Conservation (phyloP, 2,329 filamentous ascomycete species). For the Parasarocladium wereldwijsianum region DNA sequence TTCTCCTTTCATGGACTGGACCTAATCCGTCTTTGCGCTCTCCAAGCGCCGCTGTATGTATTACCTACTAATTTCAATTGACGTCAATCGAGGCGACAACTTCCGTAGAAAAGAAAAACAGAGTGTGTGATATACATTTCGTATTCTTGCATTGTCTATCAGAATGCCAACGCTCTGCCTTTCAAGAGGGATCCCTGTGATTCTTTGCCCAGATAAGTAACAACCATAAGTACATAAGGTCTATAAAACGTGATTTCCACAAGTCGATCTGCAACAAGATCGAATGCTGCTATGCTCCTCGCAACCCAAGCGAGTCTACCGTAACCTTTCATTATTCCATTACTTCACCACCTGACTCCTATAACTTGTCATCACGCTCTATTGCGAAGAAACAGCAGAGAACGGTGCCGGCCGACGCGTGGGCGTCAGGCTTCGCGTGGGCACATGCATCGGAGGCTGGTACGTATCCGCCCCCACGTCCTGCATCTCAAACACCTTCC, state of each 20-base stretch:
- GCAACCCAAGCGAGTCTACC: not conserved
- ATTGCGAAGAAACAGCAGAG: conserved; percentile 16
- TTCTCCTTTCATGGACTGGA: too few relatives aligned
- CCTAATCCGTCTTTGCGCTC: too few relatives aligned
- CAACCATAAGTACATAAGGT: not conserved
- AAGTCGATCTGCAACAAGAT: not conserved
- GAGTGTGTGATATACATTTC: too few relatives aligned
- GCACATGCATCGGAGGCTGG: conserved; percentile 12
- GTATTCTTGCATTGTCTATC: too few relatives aligned
- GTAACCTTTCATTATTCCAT: too few relatives aligned
- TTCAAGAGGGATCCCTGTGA: too few relatives aligned
- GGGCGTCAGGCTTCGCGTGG: conserved; percentile 22
- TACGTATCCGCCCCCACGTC: conserved; percentile 8
- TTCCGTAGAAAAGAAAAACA: too few relatives aligned
- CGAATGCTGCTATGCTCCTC: not conserved
- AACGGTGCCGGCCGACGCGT: conserved; percentile 23
- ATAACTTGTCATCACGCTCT: conserved; percentile 6
- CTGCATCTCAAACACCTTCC: conserved; percentile 23
- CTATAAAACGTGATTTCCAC: not conserved
- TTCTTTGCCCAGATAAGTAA: too few relatives aligned
- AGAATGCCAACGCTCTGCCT: too few relatives aligned
- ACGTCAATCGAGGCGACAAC: too few relatives aligned
- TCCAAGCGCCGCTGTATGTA: too few relatives aligned
- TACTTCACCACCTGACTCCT: not conserved
- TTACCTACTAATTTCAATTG: too few relatives aligned